Evolutionary conservation across 164 flowering plant genomes (phyloP).

Genomic region (Kingdonia uniflora): DNA sequence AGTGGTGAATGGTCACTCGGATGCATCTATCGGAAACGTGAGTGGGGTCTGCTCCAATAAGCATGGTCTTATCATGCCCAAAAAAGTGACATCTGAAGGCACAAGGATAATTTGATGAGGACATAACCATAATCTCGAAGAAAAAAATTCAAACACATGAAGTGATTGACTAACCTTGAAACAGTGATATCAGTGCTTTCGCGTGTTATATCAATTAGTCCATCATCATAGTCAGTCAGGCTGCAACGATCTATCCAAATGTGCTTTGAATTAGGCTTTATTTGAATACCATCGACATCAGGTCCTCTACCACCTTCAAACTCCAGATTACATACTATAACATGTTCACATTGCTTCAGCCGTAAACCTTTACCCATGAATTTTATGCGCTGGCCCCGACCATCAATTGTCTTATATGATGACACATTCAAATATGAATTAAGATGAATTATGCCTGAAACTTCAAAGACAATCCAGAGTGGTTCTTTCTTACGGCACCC

Average conservation of each 20-base stretch:
- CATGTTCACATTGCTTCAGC: conserved; percentile 77
- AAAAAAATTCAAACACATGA: neutral
- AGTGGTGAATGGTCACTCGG: conserved; percentile 80
- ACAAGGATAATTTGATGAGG: neutral
- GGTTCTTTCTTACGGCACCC: conserved; percentile 71
- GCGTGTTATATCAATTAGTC: conserved; percentile 82
- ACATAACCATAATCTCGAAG: neutral
- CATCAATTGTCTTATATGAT: conserved; percentile 82
- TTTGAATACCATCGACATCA: conserved; percentile 84
- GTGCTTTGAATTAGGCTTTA: conserved; percentile 76
- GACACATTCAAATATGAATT: conserved; percentile 57
- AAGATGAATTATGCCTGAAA: conserved; percentile 67
- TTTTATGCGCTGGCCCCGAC: conserved; percentile 73
- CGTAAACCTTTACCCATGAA: conserved; percentile 67
- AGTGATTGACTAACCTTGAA: conserved; percentile 45
- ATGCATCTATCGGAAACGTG: conserved; percentile 72
- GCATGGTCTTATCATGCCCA: conserved; percentile 76
- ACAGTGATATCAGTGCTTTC: conserved; percentile 76
- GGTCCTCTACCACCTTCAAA: conserved; percentile 83
- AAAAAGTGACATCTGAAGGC: conserved; percentile 61
- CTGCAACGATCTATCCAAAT: conserved; percentile 94
- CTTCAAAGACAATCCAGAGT: conserved; percentile 74
- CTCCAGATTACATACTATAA: conserved; percentile 73
- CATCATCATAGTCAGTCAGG: conserved; percentile 72
- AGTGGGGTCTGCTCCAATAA: conserved; percentile 74